Evolutionary conservation across 345 rosid genomes (phyloP).

Genomic region (Euphorbia lathyris): DNA sequence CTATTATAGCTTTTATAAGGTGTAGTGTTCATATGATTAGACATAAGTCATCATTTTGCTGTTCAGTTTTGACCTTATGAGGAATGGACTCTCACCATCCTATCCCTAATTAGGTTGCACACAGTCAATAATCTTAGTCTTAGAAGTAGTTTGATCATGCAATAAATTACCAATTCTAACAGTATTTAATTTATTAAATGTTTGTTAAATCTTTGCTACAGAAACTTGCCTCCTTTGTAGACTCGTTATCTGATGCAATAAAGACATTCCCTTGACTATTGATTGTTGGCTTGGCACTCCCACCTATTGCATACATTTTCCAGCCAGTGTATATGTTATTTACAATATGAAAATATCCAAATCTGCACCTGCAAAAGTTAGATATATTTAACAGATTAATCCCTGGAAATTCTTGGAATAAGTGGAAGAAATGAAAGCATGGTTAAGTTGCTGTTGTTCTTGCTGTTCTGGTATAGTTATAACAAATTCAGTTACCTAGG

Average conservation of each 20-base stretch:
- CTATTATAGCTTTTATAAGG: not conserved
- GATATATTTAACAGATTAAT: not conserved
- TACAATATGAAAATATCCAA: conserved; percentile 24
- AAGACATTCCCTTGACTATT: conserved; percentile 23
- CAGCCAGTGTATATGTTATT: conserved; percentile 20
- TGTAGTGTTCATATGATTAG: not conserved
- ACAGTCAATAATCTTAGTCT: not conserved
- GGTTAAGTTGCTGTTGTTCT: not conserved
- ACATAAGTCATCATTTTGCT: not conserved
- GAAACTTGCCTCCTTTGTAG: conserved; percentile 13
- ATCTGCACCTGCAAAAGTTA: conserved; percentile 18
- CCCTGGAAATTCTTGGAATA: not conserved
- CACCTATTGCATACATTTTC: conserved; percentile 19
- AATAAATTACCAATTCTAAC: not conserved
- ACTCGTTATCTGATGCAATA: conserved; percentile 9
- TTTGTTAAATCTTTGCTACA: not conserved
- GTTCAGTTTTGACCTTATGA: not conserved
- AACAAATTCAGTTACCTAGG: conserved; percentile 16
- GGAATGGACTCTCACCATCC: conserved; percentile 1
- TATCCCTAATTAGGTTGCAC: not conserved
- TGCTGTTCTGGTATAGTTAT: not conserved
- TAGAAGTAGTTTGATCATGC: not conserved
- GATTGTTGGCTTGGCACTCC: conserved; percentile 22
- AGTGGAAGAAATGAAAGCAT: not conserved
- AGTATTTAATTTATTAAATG: not conserved